Conservation (phyloP, 495 filamentous ascomycete genomes). For the Neurospora sp. region DNA sequence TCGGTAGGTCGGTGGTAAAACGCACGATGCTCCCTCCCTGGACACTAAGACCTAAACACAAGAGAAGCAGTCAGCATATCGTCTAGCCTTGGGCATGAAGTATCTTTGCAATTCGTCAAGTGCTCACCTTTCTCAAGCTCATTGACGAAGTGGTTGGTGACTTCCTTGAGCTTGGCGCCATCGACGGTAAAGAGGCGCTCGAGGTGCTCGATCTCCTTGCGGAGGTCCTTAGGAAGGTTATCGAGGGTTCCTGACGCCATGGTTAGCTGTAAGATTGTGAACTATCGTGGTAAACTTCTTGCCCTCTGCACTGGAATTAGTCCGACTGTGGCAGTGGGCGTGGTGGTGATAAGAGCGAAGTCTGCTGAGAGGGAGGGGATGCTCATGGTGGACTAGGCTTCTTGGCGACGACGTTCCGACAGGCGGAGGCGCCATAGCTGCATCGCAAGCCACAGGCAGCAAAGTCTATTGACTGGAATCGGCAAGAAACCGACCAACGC, state of each 20-base stretch:
- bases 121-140: constrained; percentile 74
- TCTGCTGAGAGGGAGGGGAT: constrained; percentile 6
- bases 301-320: constrained; percentile 14
- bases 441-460: background rate
- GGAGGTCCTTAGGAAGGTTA: constrained; percentile 68
- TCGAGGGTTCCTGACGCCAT: constrained; percentile 27
- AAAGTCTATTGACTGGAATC: background rate
- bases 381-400: constrained; percentile 5
- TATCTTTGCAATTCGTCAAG: background rate
- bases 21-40: constrained; percentile 90
- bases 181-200: constrained; percentile 82
- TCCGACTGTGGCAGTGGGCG: constrained; percentile 1
- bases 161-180: constrained; percentile 69
- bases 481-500: background rate
- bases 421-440: background rate
- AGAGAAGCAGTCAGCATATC: background rate
- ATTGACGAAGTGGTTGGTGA: constrained; percentile 77
- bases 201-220: constrained; percentile 71
- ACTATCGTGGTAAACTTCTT: constrained; percentile 10
- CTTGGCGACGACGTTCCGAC: constrained; percentile 3
- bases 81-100: background rate
- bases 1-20: constrained; percentile 2
- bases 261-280: constrained; percentile 10
- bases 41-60: constrained; percentile 56
- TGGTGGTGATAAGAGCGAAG: constrained; percentile 6